Base-by-base conservation (phyloP, 495 filamentous ascomycete species). In the Hypoxylon crocopeplum region DNA sequence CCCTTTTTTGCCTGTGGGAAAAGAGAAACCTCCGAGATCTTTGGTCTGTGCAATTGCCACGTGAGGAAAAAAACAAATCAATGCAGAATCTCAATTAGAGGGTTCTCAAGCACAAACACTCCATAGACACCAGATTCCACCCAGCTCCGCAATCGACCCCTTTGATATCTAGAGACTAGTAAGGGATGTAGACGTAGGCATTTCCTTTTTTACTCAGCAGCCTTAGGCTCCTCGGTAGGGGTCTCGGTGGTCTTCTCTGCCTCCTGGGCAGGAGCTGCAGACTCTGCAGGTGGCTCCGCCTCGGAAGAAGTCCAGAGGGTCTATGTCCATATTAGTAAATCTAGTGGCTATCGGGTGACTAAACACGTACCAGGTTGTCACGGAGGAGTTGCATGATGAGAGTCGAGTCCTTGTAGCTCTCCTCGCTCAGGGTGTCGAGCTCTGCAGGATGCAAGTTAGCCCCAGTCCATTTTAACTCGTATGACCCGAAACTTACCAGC, bases 361-460 rank as follows among this genome's bases (percentile, higher is more conserved):
- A 0, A 17, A 20, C 20, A 75, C 91, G 69, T 87, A 98, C 94
- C 78, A 98, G 76, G 83, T 98, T 98, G 82, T 98, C 94, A 72
- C 94, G 86, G 72, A 98, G 87, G 57, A 98, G 89, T 81, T 98
- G 94, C 94, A 98, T 98, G 82, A 98, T 98, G 60, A 98, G 86
- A 46, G 94, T 98, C 34, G 93, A 97, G 81, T 98, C 94, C 86
- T 98, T 98, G 89, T 98, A 98, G 86, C 92, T 96, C 85, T 98
- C 94, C 85, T 98, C 94, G 76, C 90, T 96, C 51, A 98, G 81
- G 69, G 94, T 98, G 75, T 98, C 94, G 53, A 98, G 90, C 83
- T 98, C 93, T 96, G 77, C 34, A 69, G 25, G 51, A 19, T 10
- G 7, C 0, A 32, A 19, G 66, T 75, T 56, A 75, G 64, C 30